phyloP scores from a whole-genome alignment of 2,329 filamentous ascomycete species.

The Diaporthe aspalathi region DNA sequence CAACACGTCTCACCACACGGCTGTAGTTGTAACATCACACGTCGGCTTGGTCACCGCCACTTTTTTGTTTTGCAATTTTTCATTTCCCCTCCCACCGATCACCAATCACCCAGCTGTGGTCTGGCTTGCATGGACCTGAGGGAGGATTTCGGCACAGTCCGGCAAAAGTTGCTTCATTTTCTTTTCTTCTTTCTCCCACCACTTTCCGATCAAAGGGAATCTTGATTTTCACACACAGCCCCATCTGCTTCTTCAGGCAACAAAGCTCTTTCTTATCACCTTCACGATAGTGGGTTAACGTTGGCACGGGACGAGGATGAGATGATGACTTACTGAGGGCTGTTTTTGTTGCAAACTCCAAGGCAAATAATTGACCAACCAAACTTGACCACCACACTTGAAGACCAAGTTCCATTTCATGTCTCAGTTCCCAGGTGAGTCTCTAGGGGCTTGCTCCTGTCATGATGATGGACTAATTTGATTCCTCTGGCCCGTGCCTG shows the following conservation, averaged over 20 bases:
- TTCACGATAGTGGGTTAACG: background rate
- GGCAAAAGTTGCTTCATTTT: slow-evolving; percentile 22
- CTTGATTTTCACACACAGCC: slow-evolving; percentile 14
- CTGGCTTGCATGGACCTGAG: slow-evolving; percentile 16
- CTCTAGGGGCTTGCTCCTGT: rapidly evolving
- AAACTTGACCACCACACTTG: slow-evolving; percentile 15
- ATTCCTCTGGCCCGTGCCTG: background rate
- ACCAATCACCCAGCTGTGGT: slow-evolving; percentile 14
- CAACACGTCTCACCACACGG: background rate
- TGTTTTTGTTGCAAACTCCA: background rate
- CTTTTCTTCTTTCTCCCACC: background rate
- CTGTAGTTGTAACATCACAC: slow-evolving; percentile 10
- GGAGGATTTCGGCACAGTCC: slow-evolving; percentile 10
- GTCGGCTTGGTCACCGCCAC: slow-evolving; percentile 1
- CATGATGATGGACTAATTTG: background rate
- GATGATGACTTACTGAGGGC: background rate
- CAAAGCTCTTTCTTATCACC: background rate
- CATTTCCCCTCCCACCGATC: background rate
- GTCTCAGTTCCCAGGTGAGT: background rate
- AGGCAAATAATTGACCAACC: slow-evolving; percentile 12
- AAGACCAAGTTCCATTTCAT: background rate
- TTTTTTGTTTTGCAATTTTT: background rate
- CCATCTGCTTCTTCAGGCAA: slow-evolving; percentile 5
- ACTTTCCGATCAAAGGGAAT: background rate
- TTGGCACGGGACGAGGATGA: background rate